Evolutionary conservation across 345 rosid species (phyloP).

Genomic region (Heritiera littoralis): DNA sequence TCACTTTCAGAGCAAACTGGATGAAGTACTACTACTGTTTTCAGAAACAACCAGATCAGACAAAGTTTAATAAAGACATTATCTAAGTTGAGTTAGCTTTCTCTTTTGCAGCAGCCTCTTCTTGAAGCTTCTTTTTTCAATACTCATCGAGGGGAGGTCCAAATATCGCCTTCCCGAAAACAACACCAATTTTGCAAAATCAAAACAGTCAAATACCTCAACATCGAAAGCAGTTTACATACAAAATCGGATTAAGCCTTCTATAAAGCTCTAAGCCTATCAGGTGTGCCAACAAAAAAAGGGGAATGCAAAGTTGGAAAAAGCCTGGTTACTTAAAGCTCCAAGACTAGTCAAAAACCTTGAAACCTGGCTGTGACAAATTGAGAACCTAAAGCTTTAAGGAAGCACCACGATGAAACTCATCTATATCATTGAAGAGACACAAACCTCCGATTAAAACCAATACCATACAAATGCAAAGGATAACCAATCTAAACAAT

Average conservation of each 20-base stretch:
- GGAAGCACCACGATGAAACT: neutral
- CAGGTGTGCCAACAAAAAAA: neutral
- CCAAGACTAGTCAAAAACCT: neutral
- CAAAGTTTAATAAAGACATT: neutral
- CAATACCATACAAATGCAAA: slow-evolving; percentile 5
- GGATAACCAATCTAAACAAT: neutral
- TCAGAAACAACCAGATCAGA: neutral
- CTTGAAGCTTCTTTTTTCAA: slow-evolving; percentile 77
- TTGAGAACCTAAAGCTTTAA: neutral
- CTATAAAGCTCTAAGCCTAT: neutral
- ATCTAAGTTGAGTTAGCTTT: slow-evolving; percentile 41
- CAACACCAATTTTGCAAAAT: slow-evolving; percentile 76
- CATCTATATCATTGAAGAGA: neutral
- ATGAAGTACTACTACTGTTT: neutral
- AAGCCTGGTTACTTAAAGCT: neutral
- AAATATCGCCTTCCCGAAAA: slow-evolving; percentile 87
- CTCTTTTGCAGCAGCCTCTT: slow-evolving; percentile 69
- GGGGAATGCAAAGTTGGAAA: neutral
- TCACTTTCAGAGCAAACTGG: neutral
- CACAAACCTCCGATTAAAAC: neutral
- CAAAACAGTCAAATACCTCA: neutral
- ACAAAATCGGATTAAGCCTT: neutral
- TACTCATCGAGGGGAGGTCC: slow-evolving; percentile 91
- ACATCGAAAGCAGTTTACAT: neutral
- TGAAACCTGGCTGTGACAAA: neutral